Conservation (phyloP, 164 flowering plant species). For the Houttuynia cordata region DNA sequence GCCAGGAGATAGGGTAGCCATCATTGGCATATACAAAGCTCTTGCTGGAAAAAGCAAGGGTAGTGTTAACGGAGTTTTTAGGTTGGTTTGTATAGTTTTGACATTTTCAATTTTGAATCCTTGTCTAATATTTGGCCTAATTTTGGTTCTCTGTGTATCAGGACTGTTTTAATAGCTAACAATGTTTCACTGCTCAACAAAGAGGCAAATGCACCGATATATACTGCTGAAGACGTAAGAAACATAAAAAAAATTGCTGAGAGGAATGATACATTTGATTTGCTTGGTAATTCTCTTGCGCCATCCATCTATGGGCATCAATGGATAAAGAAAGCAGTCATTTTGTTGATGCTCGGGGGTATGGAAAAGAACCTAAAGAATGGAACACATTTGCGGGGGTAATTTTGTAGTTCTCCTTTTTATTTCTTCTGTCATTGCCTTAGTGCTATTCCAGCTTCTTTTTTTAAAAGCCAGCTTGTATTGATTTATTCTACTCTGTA, state of each 20-base stretch:
- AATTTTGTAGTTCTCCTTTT: conserved; percentile 10
- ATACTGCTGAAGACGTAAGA: conserved; percentile 56
- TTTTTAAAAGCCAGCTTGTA: neutral
- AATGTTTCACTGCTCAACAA: conserved; percentile 89
- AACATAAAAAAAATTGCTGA: conserved; percentile 69
- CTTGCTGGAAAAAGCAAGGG: conserved; percentile 93
- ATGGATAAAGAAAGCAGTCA: conserved; percentile 97
- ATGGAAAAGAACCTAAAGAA: conserved; percentile 88
- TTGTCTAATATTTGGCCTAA: conserved; percentile 1
- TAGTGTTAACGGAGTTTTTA: conserved; percentile 91
- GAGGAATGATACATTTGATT: conserved; percentile 68
- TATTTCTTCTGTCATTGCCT: neutral
- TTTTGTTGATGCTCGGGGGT: conserved; percentile 93
- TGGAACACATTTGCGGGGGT: conserved; percentile 99
- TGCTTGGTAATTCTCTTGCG: conserved; percentile 92
- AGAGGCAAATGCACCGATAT: conserved; percentile 82
- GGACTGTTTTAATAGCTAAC: conserved; percentile 91
- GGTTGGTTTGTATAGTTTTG: conserved; percentile 27
- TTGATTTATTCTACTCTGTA: neutral
- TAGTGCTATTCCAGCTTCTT: neutral
- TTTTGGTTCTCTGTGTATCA: conserved; percentile 15
- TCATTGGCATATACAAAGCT: conserved; percentile 92
- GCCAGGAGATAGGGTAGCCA: conserved; percentile 94
- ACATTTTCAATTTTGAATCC: neutral
- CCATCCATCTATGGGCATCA: conserved; percentile 96